Evolutionary conservation across 805 yeast genomes (phyloP), one percentile per base, ranked within the genome.

Genomic region (Lipomyces kockii): DNA sequence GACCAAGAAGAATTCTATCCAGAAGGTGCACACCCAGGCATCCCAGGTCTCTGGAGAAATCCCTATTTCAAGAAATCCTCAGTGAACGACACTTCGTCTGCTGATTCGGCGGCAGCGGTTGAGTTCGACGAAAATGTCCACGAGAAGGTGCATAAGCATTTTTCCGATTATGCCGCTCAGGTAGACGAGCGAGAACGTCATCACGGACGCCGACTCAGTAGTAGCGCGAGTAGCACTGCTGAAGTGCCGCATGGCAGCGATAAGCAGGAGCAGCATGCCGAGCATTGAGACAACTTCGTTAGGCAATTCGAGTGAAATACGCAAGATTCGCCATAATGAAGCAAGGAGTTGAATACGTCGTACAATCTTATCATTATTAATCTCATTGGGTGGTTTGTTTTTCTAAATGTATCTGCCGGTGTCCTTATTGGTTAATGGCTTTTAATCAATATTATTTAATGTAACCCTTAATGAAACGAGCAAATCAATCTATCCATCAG

Each of bases 11-110:
- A 62, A 35, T 53, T 53, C 53, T 64, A 56, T 57, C 63, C 66
- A 0, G 69, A 65, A 37, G 71, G 71, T 11, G 39, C 43, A 32
- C 71, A 68, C 53, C 71, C 71, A n/a, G 71, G 71, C 46, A 66
- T 68, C 63, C 51, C 62, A 58, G 71, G 71, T 7, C 60, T 68
- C 22, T 68, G 71, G 71, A 65, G 65, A 46, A 68, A 68, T 59
- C 71, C 71, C 3, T 68, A 58, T 62, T 68, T 63, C 65, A 65
- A 20, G n/a, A 27, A 22, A n/a, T 17, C 52, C 39, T 29, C 32
- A 5, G 32, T 29, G 32, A 27, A 32, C 9, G 20, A 32, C 52
- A 17, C 9, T 22, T 25, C 53, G 6, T 22, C 66, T 6, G 17
- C 61, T 17, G 58, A 43, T 29, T n/a, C 35, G 22, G 14, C 63